phyloP scores from a whole-genome alignment of 2,329 filamentous ascomycete genomes.

The Trematosphaeria pertusa region DNA sequence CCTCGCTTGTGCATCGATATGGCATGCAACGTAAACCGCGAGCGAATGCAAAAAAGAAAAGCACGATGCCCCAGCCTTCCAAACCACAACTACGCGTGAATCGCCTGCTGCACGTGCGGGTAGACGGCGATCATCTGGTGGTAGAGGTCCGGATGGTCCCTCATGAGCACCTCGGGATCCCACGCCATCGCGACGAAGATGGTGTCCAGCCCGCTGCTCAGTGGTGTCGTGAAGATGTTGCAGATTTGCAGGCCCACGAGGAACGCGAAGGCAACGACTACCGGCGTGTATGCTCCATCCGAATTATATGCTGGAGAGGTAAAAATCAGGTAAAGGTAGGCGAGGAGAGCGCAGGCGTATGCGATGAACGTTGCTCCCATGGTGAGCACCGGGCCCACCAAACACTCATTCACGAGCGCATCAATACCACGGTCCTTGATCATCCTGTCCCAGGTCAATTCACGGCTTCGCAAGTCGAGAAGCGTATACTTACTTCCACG shows the following conservation, averaged over 20 bases:
- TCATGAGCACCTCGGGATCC: slow-evolving; percentile 75
- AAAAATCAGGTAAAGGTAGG: slow-evolving; percentile 86
- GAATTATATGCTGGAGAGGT: slow-evolving; percentile 81
- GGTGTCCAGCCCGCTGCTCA: slow-evolving; percentile 88
- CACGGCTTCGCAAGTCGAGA: not conserved
- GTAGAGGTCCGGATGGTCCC: slow-evolving; percentile 83
- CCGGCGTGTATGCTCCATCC: slow-evolving; percentile 71
- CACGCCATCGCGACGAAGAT: slow-evolving; percentile 82
- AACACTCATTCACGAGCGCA: slow-evolving; percentile 85
- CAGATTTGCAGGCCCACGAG: slow-evolving; percentile 89
- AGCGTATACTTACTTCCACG: slow-evolving; percentile 68
- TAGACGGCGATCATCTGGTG: slow-evolving; percentile 80
- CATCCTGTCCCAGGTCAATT: slow-evolving; percentile 60
- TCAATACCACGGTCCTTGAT: slow-evolving; percentile 93
- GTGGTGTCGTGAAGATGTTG: slow-evolving; percentile 86
- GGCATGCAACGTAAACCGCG: no score
- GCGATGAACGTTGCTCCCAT: slow-evolving; percentile 85
- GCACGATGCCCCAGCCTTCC: not conserved
- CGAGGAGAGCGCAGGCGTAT: slow-evolving; percentile 79
- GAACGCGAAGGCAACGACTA: slow-evolving; percentile 85
- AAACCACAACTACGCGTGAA: slow-evolving; percentile 68
- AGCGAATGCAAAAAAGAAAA: not conserved
- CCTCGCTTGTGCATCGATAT: slow-evolving; percentile 14
- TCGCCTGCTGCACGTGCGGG: slow-evolving; percentile 80
- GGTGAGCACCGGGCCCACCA: slow-evolving; percentile 68